Evolutionary conservation across 208 protist species (phyloP).

Genomic region (Leishmania major): DNA sequence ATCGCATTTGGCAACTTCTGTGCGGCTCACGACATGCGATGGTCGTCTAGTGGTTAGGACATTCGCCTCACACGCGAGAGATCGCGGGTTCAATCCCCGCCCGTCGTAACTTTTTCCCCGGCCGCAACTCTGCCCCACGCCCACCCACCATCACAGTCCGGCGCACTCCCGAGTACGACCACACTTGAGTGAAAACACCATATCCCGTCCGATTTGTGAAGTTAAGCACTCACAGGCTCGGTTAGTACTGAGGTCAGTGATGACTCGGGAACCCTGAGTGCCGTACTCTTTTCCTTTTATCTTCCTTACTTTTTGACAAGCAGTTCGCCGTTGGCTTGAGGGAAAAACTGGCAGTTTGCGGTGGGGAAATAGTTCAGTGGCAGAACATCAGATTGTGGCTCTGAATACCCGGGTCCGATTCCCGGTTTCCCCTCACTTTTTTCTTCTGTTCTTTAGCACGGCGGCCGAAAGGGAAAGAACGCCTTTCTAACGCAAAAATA

Average conservation of each 20-base stretch:
- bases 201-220: constrained; percentile 50
- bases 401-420: constrained; percentile 87
- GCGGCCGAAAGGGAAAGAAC: not conserved
- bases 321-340: not conserved
- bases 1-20: accelerated
- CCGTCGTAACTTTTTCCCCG: constrained; percentile 65
- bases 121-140: accelerated
- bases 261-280: constrained; percentile 15
- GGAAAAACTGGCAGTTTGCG: not conserved
- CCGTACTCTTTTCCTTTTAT: not conserved
- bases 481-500: not conserved
- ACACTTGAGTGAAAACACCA: constrained; percentile 47
- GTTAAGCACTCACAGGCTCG: constrained; percentile 44
- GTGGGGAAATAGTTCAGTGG: constrained; percentile 83
- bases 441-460: constrained; percentile 29
- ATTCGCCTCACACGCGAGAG: constrained; percentile 95
- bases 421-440: constrained; percentile 79
- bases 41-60: constrained; percentile 96
- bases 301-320: not conserved
- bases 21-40: constrained; percentile 43
- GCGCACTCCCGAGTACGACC: constrained; percentile 30
- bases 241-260: constrained; percentile 33
- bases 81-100: constrained; percentile 94
- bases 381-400: constrained; percentile 90
- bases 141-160: too few relatives aligned